A percentile compares a stretch with the other conserved stretches of the same genome.
Conservation (phyloP, 2,329 filamentous ascomycete species). For the Taxawa tesnikishii region DNA sequence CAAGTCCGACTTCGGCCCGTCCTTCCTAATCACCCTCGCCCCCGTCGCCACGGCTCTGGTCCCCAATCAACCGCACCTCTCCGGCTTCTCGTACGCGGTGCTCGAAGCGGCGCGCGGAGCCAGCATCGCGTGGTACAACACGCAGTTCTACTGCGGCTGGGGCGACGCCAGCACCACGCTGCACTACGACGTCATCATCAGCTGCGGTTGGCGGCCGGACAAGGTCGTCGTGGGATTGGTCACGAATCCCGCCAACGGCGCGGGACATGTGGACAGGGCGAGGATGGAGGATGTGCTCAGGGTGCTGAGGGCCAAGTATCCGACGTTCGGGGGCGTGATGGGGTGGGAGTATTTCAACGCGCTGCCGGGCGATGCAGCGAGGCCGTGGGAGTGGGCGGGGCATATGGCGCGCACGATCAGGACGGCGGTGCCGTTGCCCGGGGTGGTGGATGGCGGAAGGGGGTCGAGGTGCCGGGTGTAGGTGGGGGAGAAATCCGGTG, state of each 20-base stretch:
- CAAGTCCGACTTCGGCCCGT: slow-evolving; percentile 50
- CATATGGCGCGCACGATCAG: slow-evolving; percentile 43
- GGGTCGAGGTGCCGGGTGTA: slow-evolving; percentile 17
- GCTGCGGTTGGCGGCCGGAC: slow-evolving; percentile 56
- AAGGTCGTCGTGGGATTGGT: slow-evolving; percentile 72
- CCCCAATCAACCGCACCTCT: slow-evolving; percentile 47
- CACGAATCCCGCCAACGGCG: slow-evolving; percentile 64
- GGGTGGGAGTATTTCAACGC: slow-evolving; percentile 95
- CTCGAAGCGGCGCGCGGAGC: slow-evolving; percentile 56
- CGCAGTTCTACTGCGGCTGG: slow-evolving; percentile 90
- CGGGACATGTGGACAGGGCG: slow-evolving; percentile 47
- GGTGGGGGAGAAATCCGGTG: slow-evolving; percentile 5
- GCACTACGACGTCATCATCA: slow-evolving; percentile 42
- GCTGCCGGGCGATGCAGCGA: slow-evolving; percentile 46
- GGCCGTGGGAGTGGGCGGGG: slow-evolving; percentile 69
- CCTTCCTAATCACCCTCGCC: slow-evolving; percentile 68
- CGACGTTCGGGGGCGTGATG: slow-evolving; percentile 74
- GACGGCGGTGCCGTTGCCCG: slow-evolving; percentile 14
- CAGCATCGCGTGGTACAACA: slow-evolving; percentile 75
- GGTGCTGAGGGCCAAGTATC: slow-evolving; percentile 46
- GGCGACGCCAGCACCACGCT: slow-evolving; percentile 47
- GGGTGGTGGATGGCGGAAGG: slow-evolving; percentile 6
- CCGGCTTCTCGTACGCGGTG: slow-evolving; percentile 68
- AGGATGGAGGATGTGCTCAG: slow-evolving; percentile 45
- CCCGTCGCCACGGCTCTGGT: slow-evolving; percentile 69